A percentile compares a stretch with the other conserved stretches of the same genome.
Conservation (phyloP, 2,329 filamentous ascomycete species). For the Zalaria obscura region DNA sequence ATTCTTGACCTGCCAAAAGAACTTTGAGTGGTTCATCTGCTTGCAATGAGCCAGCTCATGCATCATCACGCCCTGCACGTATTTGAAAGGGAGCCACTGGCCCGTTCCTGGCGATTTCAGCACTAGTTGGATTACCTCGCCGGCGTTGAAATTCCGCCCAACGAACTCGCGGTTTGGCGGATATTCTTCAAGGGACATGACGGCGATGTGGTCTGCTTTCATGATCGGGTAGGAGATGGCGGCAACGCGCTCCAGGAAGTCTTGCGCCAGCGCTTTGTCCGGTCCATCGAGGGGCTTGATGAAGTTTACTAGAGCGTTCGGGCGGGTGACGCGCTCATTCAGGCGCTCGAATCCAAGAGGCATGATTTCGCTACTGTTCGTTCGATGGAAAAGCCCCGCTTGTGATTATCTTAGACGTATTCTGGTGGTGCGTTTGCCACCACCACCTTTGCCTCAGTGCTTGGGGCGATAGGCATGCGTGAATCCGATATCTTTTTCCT, state of each 20-base stretch:
- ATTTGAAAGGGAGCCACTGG: constrained; percentile 63
- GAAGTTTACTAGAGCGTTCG: constrained; percentile 69
- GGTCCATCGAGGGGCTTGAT: constrained; percentile 60
- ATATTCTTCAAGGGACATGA: constrained; percentile 59
- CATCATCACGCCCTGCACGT: constrained; percentile 93
- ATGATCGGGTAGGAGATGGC: constrained; percentile 60
- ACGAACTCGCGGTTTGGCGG: constrained; percentile 70
- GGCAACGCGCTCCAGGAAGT: constrained; percentile 62
- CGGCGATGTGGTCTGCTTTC: constrained; percentile 29
- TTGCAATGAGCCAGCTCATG: constrained; percentile 80
- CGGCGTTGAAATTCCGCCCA: constrained; percentile 81
- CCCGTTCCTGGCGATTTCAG: constrained; percentile 49
- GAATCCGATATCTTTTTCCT: too few relatives aligned
- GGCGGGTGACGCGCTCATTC: constrained; percentile 59
- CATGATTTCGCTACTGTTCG: background rate
- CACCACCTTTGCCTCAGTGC: too few relatives aligned
- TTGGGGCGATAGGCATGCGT: too few relatives aligned
- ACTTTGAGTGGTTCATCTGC: constrained; percentile 77
- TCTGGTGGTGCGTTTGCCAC: too few relatives aligned
- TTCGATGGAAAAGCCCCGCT: too few relatives aligned
- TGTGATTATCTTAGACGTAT: too few relatives aligned
- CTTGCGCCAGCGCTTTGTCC: constrained; percentile 42
- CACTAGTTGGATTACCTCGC: constrained; percentile 75
- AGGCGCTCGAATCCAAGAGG: constrained; percentile 58
- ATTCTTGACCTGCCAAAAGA: constrained; percentile 71